A percentile compares a stretch with the other conserved stretches of the same genome.
Evolutionary conservation across 2,329 filamentous ascomycete genomes (phyloP).

Genomic region (Beauveria medogensis): DNA sequence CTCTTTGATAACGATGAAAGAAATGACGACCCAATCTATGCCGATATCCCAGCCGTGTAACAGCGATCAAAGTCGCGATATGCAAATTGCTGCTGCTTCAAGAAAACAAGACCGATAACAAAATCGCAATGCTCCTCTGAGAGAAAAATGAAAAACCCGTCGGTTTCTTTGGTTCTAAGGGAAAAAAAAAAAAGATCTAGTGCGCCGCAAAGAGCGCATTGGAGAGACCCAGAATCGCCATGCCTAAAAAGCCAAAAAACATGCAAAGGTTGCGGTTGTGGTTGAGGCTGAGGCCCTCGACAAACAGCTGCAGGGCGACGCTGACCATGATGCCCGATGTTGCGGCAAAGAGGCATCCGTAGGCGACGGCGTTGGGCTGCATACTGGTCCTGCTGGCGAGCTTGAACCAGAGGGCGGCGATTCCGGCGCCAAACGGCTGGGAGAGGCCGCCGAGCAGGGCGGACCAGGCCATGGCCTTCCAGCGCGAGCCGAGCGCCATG

Average conservation of each 20-base stretch:
- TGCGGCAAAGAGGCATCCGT: conserved; percentile 76
- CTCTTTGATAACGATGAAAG: background rate
- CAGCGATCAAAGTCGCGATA: background rate
- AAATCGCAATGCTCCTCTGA: background rate
- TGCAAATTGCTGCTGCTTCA: background rate
- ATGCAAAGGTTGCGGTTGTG: conserved; percentile 73
- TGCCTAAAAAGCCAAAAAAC: conserved; percentile 73
- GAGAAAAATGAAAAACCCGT: too few relatives aligned
- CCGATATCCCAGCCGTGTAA: background rate
- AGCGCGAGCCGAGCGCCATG: conserved; percentile 74
- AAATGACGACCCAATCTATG: background rate
- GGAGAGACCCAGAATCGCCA: conserved; percentile 79
- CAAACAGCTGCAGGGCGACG: conserved; percentile 82
- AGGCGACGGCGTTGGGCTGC: conserved; percentile 48
- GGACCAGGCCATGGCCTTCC: conserved; percentile 77
- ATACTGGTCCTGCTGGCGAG: conserved; percentile 48
- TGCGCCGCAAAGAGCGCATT: conserved; percentile 67
- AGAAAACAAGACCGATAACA: background rate
- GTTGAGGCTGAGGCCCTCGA: conserved; percentile 75
- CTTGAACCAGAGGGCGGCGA: conserved; percentile 82
- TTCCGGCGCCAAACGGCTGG: conserved; percentile 76
- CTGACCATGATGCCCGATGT: conserved; percentile 95
- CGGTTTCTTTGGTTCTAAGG: background rate
- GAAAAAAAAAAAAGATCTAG: conserved; percentile 17
- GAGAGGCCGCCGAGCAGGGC: conserved; percentile 76